A percentile compares a stretch with the other conserved stretches of the same genome.
phyloP scores from a whole-genome alignment of 2,329 filamentous ascomycete species.

The Cryphonectria naterciae region DNA sequence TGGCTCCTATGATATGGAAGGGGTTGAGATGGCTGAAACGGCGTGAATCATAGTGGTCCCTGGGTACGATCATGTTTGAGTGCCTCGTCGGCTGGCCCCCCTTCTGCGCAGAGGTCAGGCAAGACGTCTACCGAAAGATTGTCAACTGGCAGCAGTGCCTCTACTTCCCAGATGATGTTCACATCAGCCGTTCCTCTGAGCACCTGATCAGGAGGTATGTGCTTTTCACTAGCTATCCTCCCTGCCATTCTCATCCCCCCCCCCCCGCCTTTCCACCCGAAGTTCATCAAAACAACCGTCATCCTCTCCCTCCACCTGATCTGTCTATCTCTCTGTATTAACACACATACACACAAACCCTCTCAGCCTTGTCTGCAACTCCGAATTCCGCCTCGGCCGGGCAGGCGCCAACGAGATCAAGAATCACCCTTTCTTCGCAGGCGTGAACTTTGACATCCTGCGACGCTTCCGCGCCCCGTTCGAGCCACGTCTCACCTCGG shows the following conservation, averaged over 20 bases:
- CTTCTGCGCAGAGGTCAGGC: conserved; percentile 77
- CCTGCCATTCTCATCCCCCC: background rate
- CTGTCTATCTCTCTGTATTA: no score
- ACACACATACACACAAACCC: conserved; percentile 15
- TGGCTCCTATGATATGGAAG: background rate
- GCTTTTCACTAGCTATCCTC: no score
- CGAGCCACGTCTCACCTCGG: conserved; percentile 72
- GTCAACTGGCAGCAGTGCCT: conserved; percentile 77
- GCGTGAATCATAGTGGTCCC: conserved; percentile 60
- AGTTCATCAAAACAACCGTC: background rate
- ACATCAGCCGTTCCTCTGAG: conserved; percentile 70
- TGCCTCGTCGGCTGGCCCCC: conserved; percentile 83
- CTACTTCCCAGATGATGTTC: conserved; percentile 76
- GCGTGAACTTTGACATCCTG: conserved; percentile 73
- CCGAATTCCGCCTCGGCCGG: conserved; percentile 71
- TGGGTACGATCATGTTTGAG: conserved; percentile 85
- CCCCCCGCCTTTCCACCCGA: no score
- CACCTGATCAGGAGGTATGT: conserved; percentile 71
- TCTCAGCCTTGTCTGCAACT: conserved; percentile 69
- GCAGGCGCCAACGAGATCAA: conserved; percentile 74
- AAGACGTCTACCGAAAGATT: conserved; percentile 81
- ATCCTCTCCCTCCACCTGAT: background rate
- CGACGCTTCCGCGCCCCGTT: conserved; percentile 76
- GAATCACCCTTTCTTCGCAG: conserved; percentile 75
- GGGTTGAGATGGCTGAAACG: conserved; percentile 7